A percentile compares a stretch with the other conserved stretches of the same genome.
These are phyloP conservation scores for Trichoderma lentiforme DNA, from an alignment of 2,329 filamentous ascomycete species.

Conservation along the genomic window DNA sequence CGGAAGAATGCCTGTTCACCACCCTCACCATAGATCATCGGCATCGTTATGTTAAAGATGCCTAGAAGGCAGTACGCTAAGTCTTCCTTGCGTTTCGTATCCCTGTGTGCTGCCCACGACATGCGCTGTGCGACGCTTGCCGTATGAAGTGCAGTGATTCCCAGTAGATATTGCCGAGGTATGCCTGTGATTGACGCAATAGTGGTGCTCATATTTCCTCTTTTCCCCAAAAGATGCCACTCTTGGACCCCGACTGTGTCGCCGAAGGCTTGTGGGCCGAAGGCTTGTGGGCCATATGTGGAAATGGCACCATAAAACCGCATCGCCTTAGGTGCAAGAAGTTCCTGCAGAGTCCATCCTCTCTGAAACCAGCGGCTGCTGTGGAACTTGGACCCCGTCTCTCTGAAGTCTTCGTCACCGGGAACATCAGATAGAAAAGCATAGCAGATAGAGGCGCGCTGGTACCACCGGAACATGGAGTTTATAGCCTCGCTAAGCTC, in stretches of 20 bases:
- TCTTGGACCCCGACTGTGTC: neutral
- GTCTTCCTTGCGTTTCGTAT: slow-evolving; percentile 22
- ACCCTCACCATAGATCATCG: slow-evolving; percentile 23
- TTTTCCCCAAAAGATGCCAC: slow-evolving; percentile 19
- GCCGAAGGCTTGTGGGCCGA: neutral
- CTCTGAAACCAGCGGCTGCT: slow-evolving; percentile 24
- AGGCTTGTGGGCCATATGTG: no score
- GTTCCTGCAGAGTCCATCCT: slow-evolving; percentile 28
- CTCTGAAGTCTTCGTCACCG: neutral
- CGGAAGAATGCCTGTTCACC: slow-evolving; percentile 19
- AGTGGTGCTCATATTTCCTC: slow-evolving; percentile 16
- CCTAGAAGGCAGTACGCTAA: slow-evolving; percentile 24
- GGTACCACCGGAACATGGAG: slow-evolving; percentile 23
- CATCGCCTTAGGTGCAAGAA: slow-evolving; percentile 25
- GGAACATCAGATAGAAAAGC: slow-evolving; percentile 20
- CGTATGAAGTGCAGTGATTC: neutral
- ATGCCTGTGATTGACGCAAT: slow-evolving; percentile 32
- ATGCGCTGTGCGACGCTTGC: slow-evolving; percentile 25
- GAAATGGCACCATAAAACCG: slow-evolving; percentile 21
- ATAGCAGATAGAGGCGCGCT: slow-evolving; percentile 17
- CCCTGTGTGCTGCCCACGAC: slow-evolving; percentile 22
- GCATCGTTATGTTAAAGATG: slow-evolving; percentile 21
- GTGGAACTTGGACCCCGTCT: slow-evolving; percentile 8
- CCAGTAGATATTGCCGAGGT: slow-evolving; percentile 16
- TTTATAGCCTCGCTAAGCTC: slow-evolving; percentile 23